Base-by-base conservation (phyloP, 257 asterid genomes). In the Nyctanthes arbortristis region DNA sequence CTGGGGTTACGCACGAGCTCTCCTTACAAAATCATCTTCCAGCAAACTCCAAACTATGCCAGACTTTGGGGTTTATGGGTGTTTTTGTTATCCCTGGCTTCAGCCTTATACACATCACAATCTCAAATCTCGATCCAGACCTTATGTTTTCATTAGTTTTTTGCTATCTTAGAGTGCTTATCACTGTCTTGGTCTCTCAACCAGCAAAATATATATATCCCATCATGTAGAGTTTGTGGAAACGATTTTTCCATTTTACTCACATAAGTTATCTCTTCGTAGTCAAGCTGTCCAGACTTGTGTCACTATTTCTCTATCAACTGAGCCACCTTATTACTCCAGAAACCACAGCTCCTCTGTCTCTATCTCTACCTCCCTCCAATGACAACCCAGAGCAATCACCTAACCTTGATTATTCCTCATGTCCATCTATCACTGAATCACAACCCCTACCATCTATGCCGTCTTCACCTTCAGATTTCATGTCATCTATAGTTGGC, bases 41-140 rank as follows among this genome's bases (percentile, higher is more conserved):
- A 6, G 3, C 14, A 18, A 0, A 1, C 52, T 5, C 72, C 33
- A 0, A 72, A 77, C 6, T 37, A 63, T 10, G 2, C 29, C 22
- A 73, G 67, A 63, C 37, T 72, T 1, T 22, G 59, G 59, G 0
- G 12, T 25, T 6, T 67, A 72, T 40, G 60, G 81, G 1, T 77
- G 72, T 4, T 4, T 54, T 0, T 77, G 64, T 1, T 77, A 20
- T 8, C 77, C 64, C 0, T 77, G 75, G 73, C 16, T 77, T 0
- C 32, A 43, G 2, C 75, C 66, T 0, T 72, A 72, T 13, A 0
- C 61, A 0, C 2, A 11, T 1, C 45, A 67, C 8, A 72, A 77
- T 32, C 58, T 72, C 0, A 32, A 22, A 0, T 11, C 47, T 1
- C 29, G 9, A 14, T 72, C 61, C 2, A 7, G 1, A 0, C 61